A percentile compares a stretch with the other conserved stretches of the same genome.
Evolutionary conservation across 2,329 filamentous ascomycete genomes (phyloP).

Genomic region (Exophiala oligosperma): DNA sequence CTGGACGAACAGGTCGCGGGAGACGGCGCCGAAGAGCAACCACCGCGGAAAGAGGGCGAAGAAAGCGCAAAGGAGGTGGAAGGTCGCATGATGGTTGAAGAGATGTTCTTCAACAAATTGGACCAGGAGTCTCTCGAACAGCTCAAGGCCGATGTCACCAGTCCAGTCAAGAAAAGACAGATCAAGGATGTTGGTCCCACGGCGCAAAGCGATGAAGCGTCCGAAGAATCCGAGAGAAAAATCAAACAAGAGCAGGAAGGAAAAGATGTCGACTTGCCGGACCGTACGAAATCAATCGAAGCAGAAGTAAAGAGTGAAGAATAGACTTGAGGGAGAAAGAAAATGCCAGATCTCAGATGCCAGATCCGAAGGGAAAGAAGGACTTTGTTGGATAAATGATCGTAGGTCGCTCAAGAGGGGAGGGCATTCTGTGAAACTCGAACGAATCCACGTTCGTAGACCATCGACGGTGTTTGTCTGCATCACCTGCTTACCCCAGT

Average conservation of each 20-base stretch:
- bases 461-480: too few species aligned
- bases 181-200: too few species aligned
- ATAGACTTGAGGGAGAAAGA: too few species aligned
- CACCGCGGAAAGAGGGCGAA: slow-evolving; percentile 18
- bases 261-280: slow-evolving; percentile 6
- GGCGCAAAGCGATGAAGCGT: too few species aligned
- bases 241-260: not conserved
- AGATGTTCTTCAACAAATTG: slow-evolving; percentile 49
- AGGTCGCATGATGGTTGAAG: slow-evolving; percentile 50
- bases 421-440: too few species aligned
- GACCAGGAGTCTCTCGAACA: slow-evolving; percentile 24
- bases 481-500: too few species aligned
- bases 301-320: slow-evolving; percentile 39
- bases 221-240: too few species aligned
- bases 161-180: slow-evolving; percentile 9
- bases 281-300: not conserved
- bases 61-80: slow-evolving; percentile 45
- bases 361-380: too few species aligned
- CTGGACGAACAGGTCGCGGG: slow-evolving; percentile 75
- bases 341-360: too few species aligned
- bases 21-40: slow-evolving; percentile 44
- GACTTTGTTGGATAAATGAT: too few species aligned
- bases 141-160: slow-evolving; percentile 20
- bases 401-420: too few species aligned
- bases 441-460: too few species aligned